Conservation (phyloP, 495 filamentous ascomycete species). For the Penicillium ochrochloron region DNA sequence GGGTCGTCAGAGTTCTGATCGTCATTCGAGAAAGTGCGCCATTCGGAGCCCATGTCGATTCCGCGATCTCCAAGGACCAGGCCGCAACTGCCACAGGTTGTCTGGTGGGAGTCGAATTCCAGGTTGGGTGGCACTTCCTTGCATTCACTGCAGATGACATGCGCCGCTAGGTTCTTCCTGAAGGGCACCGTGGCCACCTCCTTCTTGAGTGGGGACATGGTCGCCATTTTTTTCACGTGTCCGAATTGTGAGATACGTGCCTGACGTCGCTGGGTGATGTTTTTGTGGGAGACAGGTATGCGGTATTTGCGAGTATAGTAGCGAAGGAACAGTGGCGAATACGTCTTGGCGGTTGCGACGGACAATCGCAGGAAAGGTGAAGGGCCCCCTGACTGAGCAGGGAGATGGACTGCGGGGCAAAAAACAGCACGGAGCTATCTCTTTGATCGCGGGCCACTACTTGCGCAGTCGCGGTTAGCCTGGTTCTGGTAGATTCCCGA, state of each 20-base stretch:
- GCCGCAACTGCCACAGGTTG: constrained; percentile 89
- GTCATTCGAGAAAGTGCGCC: constrained; percentile 98
- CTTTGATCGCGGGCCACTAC: constrained; percentile 22
- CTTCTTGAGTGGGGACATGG: constrained; percentile 30
- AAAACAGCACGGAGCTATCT: constrained; percentile 5
- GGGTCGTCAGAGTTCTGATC: constrained; percentile 96
- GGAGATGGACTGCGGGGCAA: constrained; percentile 7
- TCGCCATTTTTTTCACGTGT: constrained; percentile 46
- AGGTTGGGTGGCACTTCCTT: constrained; percentile 88
- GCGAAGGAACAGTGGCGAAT: constrained; percentile 67
- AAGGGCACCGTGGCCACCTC: constrained; percentile 48
- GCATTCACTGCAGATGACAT: constrained; percentile 85
- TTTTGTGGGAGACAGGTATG: constrained; percentile 45
- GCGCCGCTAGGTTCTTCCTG: constrained; percentile 81
- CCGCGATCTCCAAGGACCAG: constrained; percentile 89
- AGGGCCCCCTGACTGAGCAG: neutral
- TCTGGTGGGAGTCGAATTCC: constrained; percentile 92
- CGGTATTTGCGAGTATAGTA: constrained; percentile 54
- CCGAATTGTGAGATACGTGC: constrained; percentile 26
- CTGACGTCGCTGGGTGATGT: constrained; percentile 44
- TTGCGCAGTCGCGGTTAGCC: constrained; percentile 41
- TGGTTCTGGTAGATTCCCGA: constrained; percentile 15
- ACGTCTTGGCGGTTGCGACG: constrained; percentile 57
- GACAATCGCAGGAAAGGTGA: constrained; percentile 6
- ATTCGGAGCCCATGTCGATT: constrained; percentile 94